Evolutionary conservation across 2,329 filamentous ascomycete genomes (phyloP), one percentile per base, ranked within the genome.

Genomic region (Lecanoromycetidae sp.): DNA sequence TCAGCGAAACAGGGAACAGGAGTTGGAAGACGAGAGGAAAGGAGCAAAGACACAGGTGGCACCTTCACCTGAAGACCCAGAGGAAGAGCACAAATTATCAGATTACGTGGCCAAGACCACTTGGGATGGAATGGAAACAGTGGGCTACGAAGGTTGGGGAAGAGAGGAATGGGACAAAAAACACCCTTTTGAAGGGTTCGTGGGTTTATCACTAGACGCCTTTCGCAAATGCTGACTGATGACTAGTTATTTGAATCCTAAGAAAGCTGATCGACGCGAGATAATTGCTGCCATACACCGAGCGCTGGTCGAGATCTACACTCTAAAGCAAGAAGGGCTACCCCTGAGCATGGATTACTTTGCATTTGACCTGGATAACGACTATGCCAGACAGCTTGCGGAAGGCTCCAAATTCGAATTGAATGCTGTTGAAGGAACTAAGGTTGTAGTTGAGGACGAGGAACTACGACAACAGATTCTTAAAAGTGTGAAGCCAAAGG

Each of bases 251-350:
- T 55, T 66, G 48, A 58, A 63, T 9, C 52, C 56, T 33, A 58
- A 63, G 33, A 50, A 63, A 33, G 58, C 55, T 5, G 58, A 67
- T 44, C 54, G 55, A 8, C 57, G 62, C 5, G 58, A 65, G 23
- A 52, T 70, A 46, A 56, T 63, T 33, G 61, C 57, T 35, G 66
- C 71, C 26, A 66, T 80, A 33, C 73, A 75, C 52, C 70, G 74
- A 51, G 71, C 76, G 3, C 63, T 75, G 9, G 70, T 79, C 4
- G 77, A 82, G 57, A 61, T 76, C 4, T 69, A 71, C 50, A 61
- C 73, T 3, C 60, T 77, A 58, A 63, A 64, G 50, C 58, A 66
- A 54, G 62, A 66, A 44, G 68, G 65, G 37, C 66, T 62, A 52
- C 60, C 57, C 10, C 55, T 62, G 44, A 53, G 57, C 12, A 55